Conservation (phyloP, 2,329 filamentous ascomycete genomes). For the Grosmannia clavigera region DNA sequence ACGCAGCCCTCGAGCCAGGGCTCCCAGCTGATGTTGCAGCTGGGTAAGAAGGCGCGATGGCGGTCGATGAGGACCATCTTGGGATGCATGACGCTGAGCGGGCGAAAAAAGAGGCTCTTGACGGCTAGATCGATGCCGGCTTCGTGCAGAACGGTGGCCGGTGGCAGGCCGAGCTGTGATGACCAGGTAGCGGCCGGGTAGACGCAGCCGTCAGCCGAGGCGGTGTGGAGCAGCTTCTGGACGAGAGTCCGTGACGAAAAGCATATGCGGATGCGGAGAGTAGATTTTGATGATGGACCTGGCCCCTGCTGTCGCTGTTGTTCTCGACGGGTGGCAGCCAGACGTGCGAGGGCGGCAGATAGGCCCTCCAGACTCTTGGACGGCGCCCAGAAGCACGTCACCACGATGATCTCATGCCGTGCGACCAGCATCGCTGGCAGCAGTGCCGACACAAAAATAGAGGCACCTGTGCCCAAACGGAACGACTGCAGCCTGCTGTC, state of each 20-base stretch:
- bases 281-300: neutral
- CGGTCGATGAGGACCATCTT: constrained; percentile 71
- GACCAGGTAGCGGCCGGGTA: constrained; percentile 51
- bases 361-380: constrained; percentile 50
- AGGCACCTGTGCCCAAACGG: constrained; percentile 44
- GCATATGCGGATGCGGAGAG: constrained; percentile 55
- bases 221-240: constrained; percentile 65
- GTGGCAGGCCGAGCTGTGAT: constrained; percentile 50
- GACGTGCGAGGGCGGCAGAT: constrained; percentile 39
- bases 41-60: constrained; percentile 54
- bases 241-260: constrained; percentile 62
- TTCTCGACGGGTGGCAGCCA: constrained; percentile 34
- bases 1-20: constrained; percentile 75
- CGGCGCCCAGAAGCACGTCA: constrained; percentile 25
- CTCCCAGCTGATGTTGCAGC: constrained; percentile 80
- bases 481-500: constrained; percentile 35
- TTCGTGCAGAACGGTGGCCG: constrained; percentile 34
- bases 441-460: constrained; percentile 41
- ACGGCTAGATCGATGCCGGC: constrained; percentile 54
- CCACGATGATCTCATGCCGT: constrained; percentile 11
- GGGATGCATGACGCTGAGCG: constrained; percentile 78
- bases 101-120: constrained; percentile 68
- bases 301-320: neutral
- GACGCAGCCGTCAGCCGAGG: constrained; percentile 45
- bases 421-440: constrained; percentile 43